These are phyloP conservation scores for Leptographium flavum DNA, from an alignment of 2,329 filamentous ascomycete genomes.

Conservation along the genomic window DNA sequence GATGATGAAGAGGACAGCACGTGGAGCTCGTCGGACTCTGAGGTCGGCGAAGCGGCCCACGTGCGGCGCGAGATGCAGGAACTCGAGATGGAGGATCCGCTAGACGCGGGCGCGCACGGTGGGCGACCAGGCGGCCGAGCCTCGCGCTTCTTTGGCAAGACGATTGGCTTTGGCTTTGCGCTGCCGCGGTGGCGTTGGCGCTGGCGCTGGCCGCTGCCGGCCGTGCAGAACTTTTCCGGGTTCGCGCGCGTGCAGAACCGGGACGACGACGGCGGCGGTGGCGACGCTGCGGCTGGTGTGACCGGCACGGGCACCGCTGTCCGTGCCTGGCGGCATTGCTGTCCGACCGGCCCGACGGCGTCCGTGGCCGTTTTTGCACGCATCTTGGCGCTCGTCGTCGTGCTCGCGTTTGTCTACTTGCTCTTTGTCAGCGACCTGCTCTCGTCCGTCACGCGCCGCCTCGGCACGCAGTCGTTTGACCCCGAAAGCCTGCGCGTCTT, in stretches of 20 bases:
- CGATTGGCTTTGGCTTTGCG: slow-evolving; percentile 36
- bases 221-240: slow-evolving; percentile 6
- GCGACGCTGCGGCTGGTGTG: too few species aligned
- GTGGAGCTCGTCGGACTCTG: slow-evolving; percentile 32
- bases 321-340: slow-evolving; percentile 9
- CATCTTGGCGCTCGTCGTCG: slow-evolving; percentile 58
- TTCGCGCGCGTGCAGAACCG: slow-evolving; percentile 5
- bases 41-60: slow-evolving; percentile 43
- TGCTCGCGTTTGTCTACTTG: slow-evolving; percentile 67
- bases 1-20: slow-evolving; percentile 56
- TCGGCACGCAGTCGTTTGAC: slow-evolving; percentile 61
- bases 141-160: slow-evolving; percentile 37
- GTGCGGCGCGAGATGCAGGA: slow-evolving; percentile 76
- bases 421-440: slow-evolving; percentile 80
- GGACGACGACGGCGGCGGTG: too few species aligned
- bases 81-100: slow-evolving; percentile 68
- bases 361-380: slow-evolving; percentile 54
- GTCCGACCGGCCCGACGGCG: slow-evolving; percentile 18
- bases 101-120: slow-evolving; percentile 16
- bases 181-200: slow-evolving; percentile 40
- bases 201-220: slow-evolving; percentile 28
- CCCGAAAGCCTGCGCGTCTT: slow-evolving; percentile 68
- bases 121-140: slow-evolving; percentile 15
- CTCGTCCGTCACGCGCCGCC: slow-evolving; percentile 44
- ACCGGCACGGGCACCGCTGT: slow-evolving; percentile 4